Conservation (phyloP, 805 yeast species). For the Candida broadrunensis region DNA sequence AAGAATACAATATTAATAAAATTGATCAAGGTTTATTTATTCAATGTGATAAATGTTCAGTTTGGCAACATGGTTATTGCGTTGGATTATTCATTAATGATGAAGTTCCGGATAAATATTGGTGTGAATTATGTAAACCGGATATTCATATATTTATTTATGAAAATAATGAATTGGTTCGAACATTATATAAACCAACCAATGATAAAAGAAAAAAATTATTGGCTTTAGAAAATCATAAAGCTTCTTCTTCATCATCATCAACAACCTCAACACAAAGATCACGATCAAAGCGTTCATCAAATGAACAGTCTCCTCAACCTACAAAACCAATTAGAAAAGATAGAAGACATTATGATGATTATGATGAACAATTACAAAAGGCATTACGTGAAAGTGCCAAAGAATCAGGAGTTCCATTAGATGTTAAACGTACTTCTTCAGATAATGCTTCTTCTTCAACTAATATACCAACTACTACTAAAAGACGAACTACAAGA, state of each 20-base stretch:
- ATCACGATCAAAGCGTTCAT: slow-evolving; percentile 19
- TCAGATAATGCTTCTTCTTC: not conserved
- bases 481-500: slow-evolving; percentile 2
- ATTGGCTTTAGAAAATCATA: not conserved
- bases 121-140: slow-evolving; percentile 92
- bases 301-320: slow-evolving; percentile 14
- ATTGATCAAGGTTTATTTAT: slow-evolving; percentile 64
- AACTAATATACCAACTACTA: not conserved
- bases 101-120: slow-evolving; percentile 87
- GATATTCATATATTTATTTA: slow-evolving; percentile 62
- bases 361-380: slow-evolving; percentile 41
- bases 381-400: slow-evolving; percentile 58
- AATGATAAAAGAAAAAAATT: slow-evolving; percentile 40
- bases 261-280: slow-evolving; percentile 1
- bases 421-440: slow-evolving; percentile 2
- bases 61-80: slow-evolving; percentile 98
- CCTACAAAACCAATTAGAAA: slow-evolving; percentile 21
- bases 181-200: slow-evolving; percentile 40
- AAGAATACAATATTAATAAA: slow-evolving; percentile 31
- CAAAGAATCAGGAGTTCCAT: slow-evolving; percentile 26
- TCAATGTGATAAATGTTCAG: slow-evolving; percentile 87
- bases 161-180: slow-evolving; percentile 17
- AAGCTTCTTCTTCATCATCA: not conserved
- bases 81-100: slow-evolving; percentile 77
- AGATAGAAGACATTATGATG: slow-evolving; percentile 33